Evolutionary conservation across 768 basidiomycete genomes (phyloP).

Genomic region (Chiua virens): DNA sequence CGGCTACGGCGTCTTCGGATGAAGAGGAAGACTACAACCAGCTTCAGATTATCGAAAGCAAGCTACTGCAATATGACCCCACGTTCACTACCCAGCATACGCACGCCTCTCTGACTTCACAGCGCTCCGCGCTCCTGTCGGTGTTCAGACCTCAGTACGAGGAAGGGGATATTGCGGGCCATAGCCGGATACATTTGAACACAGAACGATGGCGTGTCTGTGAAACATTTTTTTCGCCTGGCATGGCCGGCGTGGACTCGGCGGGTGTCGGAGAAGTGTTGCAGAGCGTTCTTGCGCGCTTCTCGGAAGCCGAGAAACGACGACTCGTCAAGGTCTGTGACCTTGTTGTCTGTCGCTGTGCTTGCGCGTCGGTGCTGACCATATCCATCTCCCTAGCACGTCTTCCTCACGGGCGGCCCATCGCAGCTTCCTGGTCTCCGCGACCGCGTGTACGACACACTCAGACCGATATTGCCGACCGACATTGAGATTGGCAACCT

Average conservation of each 20-base stretch:
- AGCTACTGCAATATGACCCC: constrained; percentile 82
- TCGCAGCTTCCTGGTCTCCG: constrained; percentile 70
- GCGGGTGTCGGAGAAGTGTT: constrained; percentile 93
- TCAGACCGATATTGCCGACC: constrained; percentile 86
- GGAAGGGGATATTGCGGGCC: constrained; percentile 69
- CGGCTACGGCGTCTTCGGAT: constrained; percentile 70
- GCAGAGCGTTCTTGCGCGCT: constrained; percentile 76
- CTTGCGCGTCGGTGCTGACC: neutral
- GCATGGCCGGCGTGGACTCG: constrained; percentile 93
- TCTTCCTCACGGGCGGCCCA: constrained; percentile 86
- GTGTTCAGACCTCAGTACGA: constrained; percentile 82
- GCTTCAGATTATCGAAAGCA: constrained; percentile 73
- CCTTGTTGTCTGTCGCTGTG: neutral
- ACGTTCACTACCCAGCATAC: constrained; percentile 81
- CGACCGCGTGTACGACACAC: constrained; percentile 62
- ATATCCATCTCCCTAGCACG: constrained; percentile 53
- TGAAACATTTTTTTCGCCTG: constrained; percentile 90
- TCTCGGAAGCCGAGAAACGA: constrained; percentile 63
- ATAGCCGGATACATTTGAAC: constrained; percentile 82
- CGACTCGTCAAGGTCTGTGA: constrained; percentile 70
- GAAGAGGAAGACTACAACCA: constrained; percentile 84
- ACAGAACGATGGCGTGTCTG: constrained; percentile 89
- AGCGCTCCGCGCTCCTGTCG: constrained; percentile 80
- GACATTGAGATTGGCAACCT: constrained; percentile 67
- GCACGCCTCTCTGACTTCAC: constrained; percentile 70